phyloP scores from a whole-genome alignment of 1,284 basidiomycete genomes.

The Filobasidium uniguttulatum region DNA sequence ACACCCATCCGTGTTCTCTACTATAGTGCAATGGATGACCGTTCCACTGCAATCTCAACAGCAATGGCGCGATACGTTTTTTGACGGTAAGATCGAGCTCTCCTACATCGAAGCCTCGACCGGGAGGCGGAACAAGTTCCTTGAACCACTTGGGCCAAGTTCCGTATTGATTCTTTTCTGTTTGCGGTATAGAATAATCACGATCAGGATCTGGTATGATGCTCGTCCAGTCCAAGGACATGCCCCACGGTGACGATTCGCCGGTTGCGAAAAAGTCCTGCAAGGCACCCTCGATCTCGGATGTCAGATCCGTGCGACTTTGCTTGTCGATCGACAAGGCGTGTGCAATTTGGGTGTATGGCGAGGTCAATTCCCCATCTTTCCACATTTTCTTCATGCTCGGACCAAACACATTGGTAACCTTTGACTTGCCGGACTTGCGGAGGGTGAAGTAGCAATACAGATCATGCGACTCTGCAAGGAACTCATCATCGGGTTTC shows the following conservation, averaged over 20 bases:
- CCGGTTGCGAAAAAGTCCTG: background rate
- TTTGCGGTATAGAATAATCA: background rate
- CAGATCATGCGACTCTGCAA: slow-evolving; percentile 16
- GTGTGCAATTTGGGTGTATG: background rate
- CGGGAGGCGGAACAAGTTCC: slow-evolving; percentile 49
- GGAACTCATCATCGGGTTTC: slow-evolving; percentile 16
- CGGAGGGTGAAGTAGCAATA: slow-evolving; percentile 27
- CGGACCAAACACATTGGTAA: slow-evolving; percentile 8
- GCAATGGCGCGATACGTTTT: slow-evolving; percentile 66
- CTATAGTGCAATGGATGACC: slow-evolving; percentile 76
- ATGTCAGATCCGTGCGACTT: slow-evolving; percentile 3
- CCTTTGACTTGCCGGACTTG: background rate
- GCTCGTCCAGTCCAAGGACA: background rate
- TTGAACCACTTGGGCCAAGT: slow-evolving; percentile 89
- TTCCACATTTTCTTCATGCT: slow-evolving; percentile 7
- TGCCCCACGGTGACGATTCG: background rate
- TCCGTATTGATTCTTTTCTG: too few relatives aligned
- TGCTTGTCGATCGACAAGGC: background rate
- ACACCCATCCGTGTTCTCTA: slow-evolving; percentile 82
- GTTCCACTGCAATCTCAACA: slow-evolving; percentile 78
- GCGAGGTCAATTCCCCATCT: slow-evolving; percentile 3
- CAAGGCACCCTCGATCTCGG: background rate
- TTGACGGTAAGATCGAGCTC: slow-evolving; percentile 74
- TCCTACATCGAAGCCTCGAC: slow-evolving; percentile 25
- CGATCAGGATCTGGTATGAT: background rate